Conservation (phyloP, 192 early-diverging fungal species). For the Coemansia sp. region DNA sequence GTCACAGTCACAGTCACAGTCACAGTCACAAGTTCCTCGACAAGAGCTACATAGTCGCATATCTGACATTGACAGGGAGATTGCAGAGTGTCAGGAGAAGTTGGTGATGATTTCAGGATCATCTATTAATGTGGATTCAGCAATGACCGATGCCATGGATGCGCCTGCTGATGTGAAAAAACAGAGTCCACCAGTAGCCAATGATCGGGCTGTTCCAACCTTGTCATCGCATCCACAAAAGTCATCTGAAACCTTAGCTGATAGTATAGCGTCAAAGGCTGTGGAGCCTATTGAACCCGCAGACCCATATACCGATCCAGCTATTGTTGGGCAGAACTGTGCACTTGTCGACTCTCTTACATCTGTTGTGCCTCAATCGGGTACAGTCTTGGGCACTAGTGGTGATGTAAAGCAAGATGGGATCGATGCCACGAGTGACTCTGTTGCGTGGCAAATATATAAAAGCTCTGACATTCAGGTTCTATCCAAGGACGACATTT, state of each 20-base stretch:
- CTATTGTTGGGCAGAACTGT: too few species aligned
- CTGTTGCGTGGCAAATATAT: not conserved
- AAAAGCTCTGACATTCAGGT: not conserved
- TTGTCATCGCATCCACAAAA: constrained; percentile 29
- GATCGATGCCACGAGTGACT: not conserved
- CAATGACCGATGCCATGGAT: not conserved
- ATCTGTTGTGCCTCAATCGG: constrained; percentile 17
- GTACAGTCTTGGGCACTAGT: not conserved
- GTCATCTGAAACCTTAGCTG: not conserved
- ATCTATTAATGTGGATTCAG: not conserved
- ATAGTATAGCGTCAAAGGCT: not conserved
- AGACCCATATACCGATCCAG: not conserved
- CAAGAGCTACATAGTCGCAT: constrained; percentile 33
- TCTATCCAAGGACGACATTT: not conserved
- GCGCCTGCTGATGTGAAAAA: not conserved
- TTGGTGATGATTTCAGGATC: constrained; percentile 25
- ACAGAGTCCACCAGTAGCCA: not conserved
- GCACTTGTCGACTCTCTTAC: constrained; percentile 5
- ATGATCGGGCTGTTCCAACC: constrained; percentile 38
- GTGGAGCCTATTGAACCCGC: not conserved
- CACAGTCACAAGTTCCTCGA: not conserved
- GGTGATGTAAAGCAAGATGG: not conserved
- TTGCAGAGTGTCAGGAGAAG: constrained; percentile 38
- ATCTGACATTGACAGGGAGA: constrained; percentile 44
- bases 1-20: too few species aligned